A percentile compares a stretch with the other conserved stretches of the same genome.
These are phyloP conservation scores for Arthrinium phaeospermum DNA, from an alignment of 2,329 filamentous ascomycete species.

Conservation along the genomic window DNA sequence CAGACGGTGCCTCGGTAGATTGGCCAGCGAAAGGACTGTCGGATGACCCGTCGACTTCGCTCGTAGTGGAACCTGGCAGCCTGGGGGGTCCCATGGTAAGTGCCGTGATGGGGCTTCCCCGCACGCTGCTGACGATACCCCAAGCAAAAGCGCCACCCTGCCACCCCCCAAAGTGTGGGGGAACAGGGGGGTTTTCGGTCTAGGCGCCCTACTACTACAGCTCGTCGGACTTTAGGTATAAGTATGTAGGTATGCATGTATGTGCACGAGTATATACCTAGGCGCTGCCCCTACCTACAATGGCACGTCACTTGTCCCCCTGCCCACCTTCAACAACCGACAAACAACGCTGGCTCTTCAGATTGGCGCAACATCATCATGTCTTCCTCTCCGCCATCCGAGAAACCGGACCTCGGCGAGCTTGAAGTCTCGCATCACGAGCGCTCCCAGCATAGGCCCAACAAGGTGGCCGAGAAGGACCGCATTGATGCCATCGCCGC, in stretches of 20 bases:
- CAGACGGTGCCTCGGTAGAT: not conserved
- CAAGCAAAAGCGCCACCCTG: not conserved
- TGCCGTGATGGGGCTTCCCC: not conserved
- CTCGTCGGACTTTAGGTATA: not conserved
- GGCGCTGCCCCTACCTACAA: not conserved
- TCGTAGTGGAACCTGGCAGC: not conserved
- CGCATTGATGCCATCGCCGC: slow-evolving; percentile 31
- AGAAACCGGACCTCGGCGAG: slow-evolving; percentile 30
- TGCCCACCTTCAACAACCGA: not conserved
- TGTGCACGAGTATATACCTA: not conserved
- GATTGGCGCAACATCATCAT: not conserved
- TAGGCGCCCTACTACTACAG: not conserved
- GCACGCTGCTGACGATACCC: not conserved
- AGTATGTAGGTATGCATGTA: not conserved
- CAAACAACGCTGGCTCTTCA: not conserved
- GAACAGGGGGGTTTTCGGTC: not conserved
- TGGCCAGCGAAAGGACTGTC: not conserved
- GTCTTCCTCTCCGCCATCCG: slow-evolving; percentile 14
- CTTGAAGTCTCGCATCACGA: slow-evolving; percentile 26
- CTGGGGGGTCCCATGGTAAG: not conserved
- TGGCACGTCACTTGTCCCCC: not conserved
- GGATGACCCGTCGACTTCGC: not conserved
- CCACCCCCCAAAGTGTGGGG: not conserved
- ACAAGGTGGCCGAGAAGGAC: slow-evolving; percentile 24
- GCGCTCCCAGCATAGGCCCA: slow-evolving; percentile 21